Evolutionary conservation across 176 grass and related monocot species (phyloP), one percentile per base, ranked within the genome.

Genomic region (Tuctoria greenei): DNA sequence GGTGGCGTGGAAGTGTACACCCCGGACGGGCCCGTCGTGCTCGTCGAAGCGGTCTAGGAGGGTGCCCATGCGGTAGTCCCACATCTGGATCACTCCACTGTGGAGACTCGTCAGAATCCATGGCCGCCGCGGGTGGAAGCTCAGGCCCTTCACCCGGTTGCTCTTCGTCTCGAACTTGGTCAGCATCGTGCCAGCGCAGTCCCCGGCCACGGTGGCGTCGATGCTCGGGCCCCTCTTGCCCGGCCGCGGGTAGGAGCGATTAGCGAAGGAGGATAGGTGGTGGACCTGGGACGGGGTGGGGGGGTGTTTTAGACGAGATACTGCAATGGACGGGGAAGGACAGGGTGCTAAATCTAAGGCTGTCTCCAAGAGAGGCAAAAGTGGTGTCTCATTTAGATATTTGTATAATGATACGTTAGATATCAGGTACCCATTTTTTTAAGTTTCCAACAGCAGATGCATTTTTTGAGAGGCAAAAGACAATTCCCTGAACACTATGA

Each of bases 111-210:
- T 77, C 20, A 98, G 91, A 86, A 98, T 94, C 95, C 95, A 98
- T 76, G 95, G 95, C 69, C 95, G 82, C 69, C 88, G 86, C 82
- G 84, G 88, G 91, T 98, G 95, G 70, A 98, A 94, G 91, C 86
- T 92, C 67, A 98, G 73, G 45, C 95, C 95, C 91, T 98, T 98
- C 38, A 98, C 95, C 79, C 95, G 89, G 83, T 92, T 98, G 82
- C 95, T 98, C 91, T 98, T 98, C 51, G 95, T 98, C 91, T 98
- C 95, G 89, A 98, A 94, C 78, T 94, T 98, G 82, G 91, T 98
- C 84, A 98, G 95, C 95, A 98, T 98, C 88, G 76, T 78, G 49
- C 42, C 28, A 37, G 10, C 66, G 66, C 68, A 58, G 59, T 87
- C 47, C 59, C 73, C 66, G 13, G 67, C 73, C 66, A 41, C 85